A percentile compares a stretch with the other conserved stretches of the same genome.
phyloP scores from a whole-genome alignment of 768 basidiomycete genomes.

The Multifurca ochricompacta region DNA sequence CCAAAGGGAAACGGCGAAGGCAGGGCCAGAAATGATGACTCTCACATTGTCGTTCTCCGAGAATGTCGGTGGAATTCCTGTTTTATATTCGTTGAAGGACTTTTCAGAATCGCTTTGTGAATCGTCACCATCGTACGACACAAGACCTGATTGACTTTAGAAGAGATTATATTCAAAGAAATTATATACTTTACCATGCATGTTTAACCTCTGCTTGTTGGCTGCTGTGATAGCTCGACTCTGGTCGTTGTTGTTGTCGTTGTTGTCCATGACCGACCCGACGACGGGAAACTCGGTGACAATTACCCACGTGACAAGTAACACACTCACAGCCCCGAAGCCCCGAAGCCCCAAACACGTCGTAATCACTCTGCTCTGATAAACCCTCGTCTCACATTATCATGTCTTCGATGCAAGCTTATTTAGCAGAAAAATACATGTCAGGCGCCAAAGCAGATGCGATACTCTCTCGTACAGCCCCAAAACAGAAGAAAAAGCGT shows the following conservation, averaged over 20 bases:
- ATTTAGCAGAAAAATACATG: constrained; percentile 92
- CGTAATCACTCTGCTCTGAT: not conserved
- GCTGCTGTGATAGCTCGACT: too few species aligned
- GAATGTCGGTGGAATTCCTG: not conserved
- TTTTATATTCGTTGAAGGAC: not conserved
- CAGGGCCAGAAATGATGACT: constrained; percentile 21
- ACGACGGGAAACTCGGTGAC: too few species aligned
- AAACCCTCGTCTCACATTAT: not conserved
- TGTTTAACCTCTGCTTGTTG: not conserved
- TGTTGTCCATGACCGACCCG: too few species aligned
- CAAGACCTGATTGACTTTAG: constrained; percentile 15
- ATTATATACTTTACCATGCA: constrained; percentile 1
- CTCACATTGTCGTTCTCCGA: constrained; percentile 19
- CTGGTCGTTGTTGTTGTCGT: too few species aligned
- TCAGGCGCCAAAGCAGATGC: constrained; percentile 94
- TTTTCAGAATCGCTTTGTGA: constrained; percentile 21
- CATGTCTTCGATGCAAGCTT: constrained; percentile 52
- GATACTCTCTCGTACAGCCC: constrained; percentile 61
- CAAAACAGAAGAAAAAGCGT: constrained; percentile 72
- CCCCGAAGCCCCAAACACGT: too few species aligned
- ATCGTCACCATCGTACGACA: constrained; percentile 20
- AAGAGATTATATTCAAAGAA: not conserved
- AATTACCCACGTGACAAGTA: constrained; percentile 9
- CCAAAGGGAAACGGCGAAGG: constrained; percentile 21
- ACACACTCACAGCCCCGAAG: too few species aligned